A percentile compares a stretch with the other conserved stretches of the same genome.
Evolutionary conservation across 257 asterid species (phyloP).

Genomic region (Nyctanthes arbortristis): DNA sequence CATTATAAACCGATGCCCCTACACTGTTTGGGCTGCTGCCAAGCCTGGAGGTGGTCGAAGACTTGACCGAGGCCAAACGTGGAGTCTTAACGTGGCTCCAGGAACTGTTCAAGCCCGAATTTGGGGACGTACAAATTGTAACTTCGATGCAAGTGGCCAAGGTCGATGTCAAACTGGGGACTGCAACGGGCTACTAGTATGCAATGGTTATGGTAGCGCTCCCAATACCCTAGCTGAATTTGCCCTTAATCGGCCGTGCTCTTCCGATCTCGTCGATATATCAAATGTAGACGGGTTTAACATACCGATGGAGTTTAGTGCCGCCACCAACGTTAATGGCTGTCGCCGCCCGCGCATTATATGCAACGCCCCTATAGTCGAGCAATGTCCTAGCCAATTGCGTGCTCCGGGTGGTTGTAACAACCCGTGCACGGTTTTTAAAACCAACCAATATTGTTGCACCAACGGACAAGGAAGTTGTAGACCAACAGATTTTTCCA

Average conservation of each 20-base stretch:
- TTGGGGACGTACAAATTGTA: constrained; percentile 37
- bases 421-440: neutral
- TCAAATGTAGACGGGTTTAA: constrained; percentile 33
- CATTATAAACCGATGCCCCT: constrained; percentile 24
- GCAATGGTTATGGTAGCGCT: constrained; percentile 24
- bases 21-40: constrained; percentile 40
- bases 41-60: constrained; percentile 28
- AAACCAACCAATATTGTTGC: constrained; percentile 1
- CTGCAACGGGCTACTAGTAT: constrained; percentile 19
- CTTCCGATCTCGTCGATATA: constrained; percentile 29
- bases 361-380: neutral
- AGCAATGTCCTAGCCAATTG: neutral
- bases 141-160: constrained; percentile 20
- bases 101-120: constrained; percentile 16
- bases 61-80: constrained; percentile 15
- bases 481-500: neutral
- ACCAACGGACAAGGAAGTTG: neutral
- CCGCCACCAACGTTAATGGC: constrained; percentile 9
- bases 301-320: constrained; percentile 30
- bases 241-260: constrained; percentile 25
- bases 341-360: neutral
- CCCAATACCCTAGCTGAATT: constrained; percentile 39
- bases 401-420: neutral
- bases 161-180: constrained; percentile 35
- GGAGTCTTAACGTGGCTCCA: constrained; percentile 26